Evolutionary conservation across 2,329 filamentous ascomycete genomes (phyloP), one percentile per base, ranked within the genome.

Genomic region (Lecanicillium sp.): DNA sequence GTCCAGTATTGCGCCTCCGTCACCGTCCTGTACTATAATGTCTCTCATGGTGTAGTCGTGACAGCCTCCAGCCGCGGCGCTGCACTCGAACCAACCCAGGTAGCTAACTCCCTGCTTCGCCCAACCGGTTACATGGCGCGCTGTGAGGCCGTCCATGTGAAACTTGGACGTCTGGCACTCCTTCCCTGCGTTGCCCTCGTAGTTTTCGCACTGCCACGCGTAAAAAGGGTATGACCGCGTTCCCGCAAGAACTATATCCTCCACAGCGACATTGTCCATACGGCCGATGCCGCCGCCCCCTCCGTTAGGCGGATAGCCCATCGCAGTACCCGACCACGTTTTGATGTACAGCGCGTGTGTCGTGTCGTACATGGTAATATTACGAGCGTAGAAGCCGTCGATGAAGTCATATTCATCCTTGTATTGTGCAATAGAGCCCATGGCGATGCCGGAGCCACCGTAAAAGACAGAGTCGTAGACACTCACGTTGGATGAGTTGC

Each of bases 341-440:
- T 81, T 81, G 52, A 81, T 58, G 54, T 77, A 77, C 14, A 66
- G 67, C 1, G 67, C 72, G 51, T 77, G 69, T 1, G 67, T 54
- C 4, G 71, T 76, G 48, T 73, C 66, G 42, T 66, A 53, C 44
- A 69, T 69, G 4, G 62, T 64, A 29, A 78, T 67, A 54, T 79
- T 74, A 9, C 66, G 62, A 0, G 67, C 74, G 5, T 62, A 66
- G 29, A 81, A 63, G 48, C 72, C 68, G 56, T 77, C 67, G 11
- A 81, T 66, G 14, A 66, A 69, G 54, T 80, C 74, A 49, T 65
- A 72, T 3, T 58, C 52, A 11, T 62, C 68, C 0, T 69, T 61
- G 50, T 76, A 79, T 60, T 80, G 78, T 0, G 74, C 78, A 36
- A 81, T 74, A 29, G 70, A 75, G 2, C 78, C 78, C 14, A 82